These are phyloP conservation scores for Pseudopithomyces maydicus DNA, from an alignment of 2,329 filamentous ascomycete genomes.

Conservation along the genomic window DNA sequence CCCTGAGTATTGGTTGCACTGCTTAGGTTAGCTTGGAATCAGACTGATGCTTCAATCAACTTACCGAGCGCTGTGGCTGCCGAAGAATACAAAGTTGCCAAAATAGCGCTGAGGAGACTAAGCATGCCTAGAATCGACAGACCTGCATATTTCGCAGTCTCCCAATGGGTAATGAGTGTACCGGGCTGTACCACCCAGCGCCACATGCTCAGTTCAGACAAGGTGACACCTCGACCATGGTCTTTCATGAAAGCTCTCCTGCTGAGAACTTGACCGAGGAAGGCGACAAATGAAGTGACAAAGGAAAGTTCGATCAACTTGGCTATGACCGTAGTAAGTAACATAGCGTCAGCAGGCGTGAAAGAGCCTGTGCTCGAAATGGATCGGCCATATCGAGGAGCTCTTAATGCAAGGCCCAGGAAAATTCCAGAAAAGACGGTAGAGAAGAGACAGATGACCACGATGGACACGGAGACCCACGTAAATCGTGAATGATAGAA, in stretches of 20 bases:
- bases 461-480: conserved; percentile 55
- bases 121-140: conserved; percentile 67
- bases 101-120: conserved; percentile 67
- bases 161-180: conserved; percentile 71
- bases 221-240: conserved; percentile 66
- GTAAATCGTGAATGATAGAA: conserved; percentile 46
- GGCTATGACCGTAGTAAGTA: conserved; percentile 71
- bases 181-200: conserved; percentile 70
- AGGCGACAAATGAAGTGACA: conserved; percentile 76
- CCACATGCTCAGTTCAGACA: conserved; percentile 79
- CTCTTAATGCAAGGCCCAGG: conserved; percentile 64
- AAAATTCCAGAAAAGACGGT: conserved; percentile 70
- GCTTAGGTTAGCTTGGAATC: neutral
- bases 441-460: conserved; percentile 63
- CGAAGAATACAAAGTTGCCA: conserved; percentile 75
- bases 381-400: conserved; percentile 64
- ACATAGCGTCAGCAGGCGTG: conserved; percentile 66
- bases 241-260: conserved; percentile 66
- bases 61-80: conserved; percentile 71
- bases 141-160: conserved; percentile 67
- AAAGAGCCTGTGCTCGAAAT: conserved; percentile 62
- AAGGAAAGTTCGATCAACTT: conserved; percentile 81
- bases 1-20: conserved; percentile 73
- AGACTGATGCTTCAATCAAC: conserved; percentile 7
- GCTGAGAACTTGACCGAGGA: conserved; percentile 76